Conservation (phyloP, 169 alveolate genomes). For the Plasmodium gonderi region DNA sequence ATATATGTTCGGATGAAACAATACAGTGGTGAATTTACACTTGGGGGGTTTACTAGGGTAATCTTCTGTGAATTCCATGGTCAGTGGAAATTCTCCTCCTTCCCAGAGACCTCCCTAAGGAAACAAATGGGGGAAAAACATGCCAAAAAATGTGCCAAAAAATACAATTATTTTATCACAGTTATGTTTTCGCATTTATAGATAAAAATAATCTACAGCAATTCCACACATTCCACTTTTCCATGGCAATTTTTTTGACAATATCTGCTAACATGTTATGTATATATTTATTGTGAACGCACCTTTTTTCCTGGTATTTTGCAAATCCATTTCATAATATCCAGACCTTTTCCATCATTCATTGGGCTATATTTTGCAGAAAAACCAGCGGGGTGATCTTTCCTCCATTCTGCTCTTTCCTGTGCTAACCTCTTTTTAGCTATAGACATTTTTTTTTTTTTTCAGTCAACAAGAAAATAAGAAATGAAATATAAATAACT, state of each 20-base stretch:
- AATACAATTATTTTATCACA: neutral
- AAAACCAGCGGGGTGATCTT: conserved; percentile 98
- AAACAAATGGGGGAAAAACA: neutral
- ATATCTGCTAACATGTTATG: too few species aligned
- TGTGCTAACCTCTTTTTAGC: conserved; percentile 92
- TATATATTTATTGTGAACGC: conserved; percentile 1
- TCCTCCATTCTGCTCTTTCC: conserved; percentile 97
- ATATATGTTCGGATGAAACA: conserved; percentile 98
- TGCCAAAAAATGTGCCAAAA: too few species aligned
- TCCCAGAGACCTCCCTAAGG: conserved; percentile 94
- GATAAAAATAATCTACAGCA: too few species aligned
- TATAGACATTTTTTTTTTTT: conserved; percentile 80
- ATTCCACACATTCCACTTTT: too few species aligned
- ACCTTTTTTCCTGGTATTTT: conserved; percentile 97
- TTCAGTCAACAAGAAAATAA: neutral
- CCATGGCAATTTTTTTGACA: too few species aligned
- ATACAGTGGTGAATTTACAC: conserved; percentile 96
- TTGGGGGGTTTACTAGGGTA: conserved; percentile 99
- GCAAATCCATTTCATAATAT: conserved; percentile 97
- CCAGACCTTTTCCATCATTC: conserved; percentile 93
- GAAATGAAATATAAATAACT: neutral
- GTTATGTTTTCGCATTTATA: too few species aligned
- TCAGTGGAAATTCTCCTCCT: conserved; percentile 97
- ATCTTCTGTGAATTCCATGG: conserved; percentile 98
- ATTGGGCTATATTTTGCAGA: conserved; percentile 95